Evolutionary conservation across 129 eudicot species (phyloP).

Genomic region (Centella asiatica): DNA sequence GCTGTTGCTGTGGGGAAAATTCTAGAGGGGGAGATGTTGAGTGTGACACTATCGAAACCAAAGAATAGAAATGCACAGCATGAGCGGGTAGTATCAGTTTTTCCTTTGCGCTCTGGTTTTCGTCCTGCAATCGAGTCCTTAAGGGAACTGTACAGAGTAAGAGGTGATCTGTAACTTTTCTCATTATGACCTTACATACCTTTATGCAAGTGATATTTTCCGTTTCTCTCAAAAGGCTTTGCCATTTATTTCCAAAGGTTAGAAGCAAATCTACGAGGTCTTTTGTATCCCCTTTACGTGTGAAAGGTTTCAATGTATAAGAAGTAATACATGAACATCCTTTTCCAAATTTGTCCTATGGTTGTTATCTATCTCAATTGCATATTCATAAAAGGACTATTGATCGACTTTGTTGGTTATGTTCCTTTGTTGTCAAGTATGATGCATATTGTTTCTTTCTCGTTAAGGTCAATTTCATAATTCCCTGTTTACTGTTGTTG

Average conservation of each 20-base stretch:
- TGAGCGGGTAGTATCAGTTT: conserved; percentile 65
- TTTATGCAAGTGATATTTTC: not conserved
- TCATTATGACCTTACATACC: not conserved
- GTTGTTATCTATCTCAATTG: not conserved
- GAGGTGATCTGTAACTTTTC: conserved; percentile 20
- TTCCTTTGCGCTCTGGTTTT: conserved; percentile 64
- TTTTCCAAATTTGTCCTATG: too few species aligned
- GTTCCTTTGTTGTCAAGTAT: not conserved
- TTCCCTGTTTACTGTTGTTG: too few species aligned
- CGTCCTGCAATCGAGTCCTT: conserved; percentile 54
- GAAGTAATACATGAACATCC: too few species aligned
- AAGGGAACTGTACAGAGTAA: conserved; percentile 38
- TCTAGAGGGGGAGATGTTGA: conserved; percentile 88
- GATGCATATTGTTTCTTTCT: not conserved
- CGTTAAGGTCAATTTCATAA: too few species aligned
- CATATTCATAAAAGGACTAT: too few species aligned
- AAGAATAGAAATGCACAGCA: conserved; percentile 94
- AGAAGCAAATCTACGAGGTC: too few species aligned
- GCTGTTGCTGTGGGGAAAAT: conserved; percentile 61
- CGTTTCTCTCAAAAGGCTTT: not conserved
- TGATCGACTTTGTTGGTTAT: not conserved
- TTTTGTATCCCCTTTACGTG: too few species aligned
- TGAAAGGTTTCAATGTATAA: too few species aligned
- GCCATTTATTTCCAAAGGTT: too few species aligned
- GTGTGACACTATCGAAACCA: conserved; percentile 64